Conservation (phyloP, 2,329 filamentous ascomycete genomes). For the Penicillium concentricum region DNA sequence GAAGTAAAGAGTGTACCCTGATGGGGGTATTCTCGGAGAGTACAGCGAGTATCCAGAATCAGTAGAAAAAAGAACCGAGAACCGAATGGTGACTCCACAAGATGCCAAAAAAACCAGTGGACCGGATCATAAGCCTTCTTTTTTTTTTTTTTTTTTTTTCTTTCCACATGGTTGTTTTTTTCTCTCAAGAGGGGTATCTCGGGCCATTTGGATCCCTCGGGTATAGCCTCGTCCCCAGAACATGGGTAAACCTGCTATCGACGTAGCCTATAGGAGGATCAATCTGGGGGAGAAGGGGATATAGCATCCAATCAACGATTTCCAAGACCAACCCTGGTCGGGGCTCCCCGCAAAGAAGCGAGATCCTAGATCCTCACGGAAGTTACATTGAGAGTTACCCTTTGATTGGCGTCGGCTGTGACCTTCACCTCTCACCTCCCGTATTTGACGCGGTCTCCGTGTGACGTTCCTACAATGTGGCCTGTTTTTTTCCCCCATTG, state of each 20-base stretch:
- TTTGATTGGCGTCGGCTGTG: slow-evolving; percentile 2
- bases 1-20: background rate
- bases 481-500: background rate
- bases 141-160: background rate
- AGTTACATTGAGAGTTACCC: slow-evolving; percentile 2
- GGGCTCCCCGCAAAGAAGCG: slow-evolving; percentile 10
- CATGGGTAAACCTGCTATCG: slow-evolving; percentile 3
- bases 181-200: slow-evolving; percentile 6
- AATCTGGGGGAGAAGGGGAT: background rate
- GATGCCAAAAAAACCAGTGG: background rate
- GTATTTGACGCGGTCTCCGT: slow-evolving; percentile 10
- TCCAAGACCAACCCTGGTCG: background rate
- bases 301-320: background rate
- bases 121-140: slow-evolving; percentile 3
- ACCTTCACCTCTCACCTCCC: slow-evolving; percentile 5
- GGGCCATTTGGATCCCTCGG: slow-evolving; percentile 8
- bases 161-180: background rate
- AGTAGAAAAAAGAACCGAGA: background rate
- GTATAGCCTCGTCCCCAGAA: slow-evolving; percentile 3
- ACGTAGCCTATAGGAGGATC: slow-evolving; percentile 3
- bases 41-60: background rate
- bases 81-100: background rate
- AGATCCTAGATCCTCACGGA: slow-evolving; percentile 9
- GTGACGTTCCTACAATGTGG: slow-evolving; percentile 3
- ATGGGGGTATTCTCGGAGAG: slow-evolving; percentile 4